Evolutionary conservation across 495 filamentous ascomycete genomes (phyloP).

Genomic region (Penicillium arizonense): DNA sequence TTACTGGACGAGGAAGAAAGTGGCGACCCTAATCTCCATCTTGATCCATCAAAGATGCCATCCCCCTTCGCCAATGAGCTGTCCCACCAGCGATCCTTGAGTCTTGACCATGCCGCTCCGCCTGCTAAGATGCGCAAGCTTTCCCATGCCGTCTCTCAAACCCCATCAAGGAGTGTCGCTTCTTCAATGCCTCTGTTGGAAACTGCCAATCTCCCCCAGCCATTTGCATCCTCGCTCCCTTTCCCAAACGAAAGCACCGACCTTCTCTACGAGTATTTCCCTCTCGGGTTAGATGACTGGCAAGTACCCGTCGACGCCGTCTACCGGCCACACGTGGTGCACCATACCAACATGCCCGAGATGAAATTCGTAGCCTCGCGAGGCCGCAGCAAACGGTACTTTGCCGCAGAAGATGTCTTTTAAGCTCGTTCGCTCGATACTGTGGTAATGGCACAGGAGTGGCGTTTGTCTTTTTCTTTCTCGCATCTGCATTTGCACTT

Average conservation of each 20-base stretch:
- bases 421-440: conserved; percentile 11
- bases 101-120: conserved; percentile 30
- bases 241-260: conserved; percentile 74
- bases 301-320: conserved; percentile 89
- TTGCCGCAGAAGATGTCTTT: conserved; percentile 63
- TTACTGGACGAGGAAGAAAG: conserved; percentile 69
- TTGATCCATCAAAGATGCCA: conserved; percentile 21
- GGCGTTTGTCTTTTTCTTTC: conserved; percentile 9
- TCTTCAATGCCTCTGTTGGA: conserved; percentile 38
- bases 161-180: conserved; percentile 29
- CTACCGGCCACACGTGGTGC: conserved; percentile 89
- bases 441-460: conserved; percentile 3
- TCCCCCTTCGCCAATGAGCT: conserved; percentile 28
- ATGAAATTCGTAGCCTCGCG: conserved; percentile 68
- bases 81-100: conserved; percentile 19
- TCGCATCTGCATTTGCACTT: conserved; percentile 25
- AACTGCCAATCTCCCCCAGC: conserved; percentile 37
- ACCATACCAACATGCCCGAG: conserved; percentile 80
- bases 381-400: conserved; percentile 78
- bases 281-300: conserved; percentile 86
- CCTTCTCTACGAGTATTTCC: conserved; percentile 88
- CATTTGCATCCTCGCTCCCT: conserved; percentile 40
- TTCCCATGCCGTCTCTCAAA: conserved; percentile 33
- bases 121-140: conserved; percentile 46
- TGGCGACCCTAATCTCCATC: conserved; percentile 19